A percentile compares a stretch with the other conserved stretches of the same genome.
Conservation (phyloP, 1,139 yeast species). For the Candida albicans region DNA sequence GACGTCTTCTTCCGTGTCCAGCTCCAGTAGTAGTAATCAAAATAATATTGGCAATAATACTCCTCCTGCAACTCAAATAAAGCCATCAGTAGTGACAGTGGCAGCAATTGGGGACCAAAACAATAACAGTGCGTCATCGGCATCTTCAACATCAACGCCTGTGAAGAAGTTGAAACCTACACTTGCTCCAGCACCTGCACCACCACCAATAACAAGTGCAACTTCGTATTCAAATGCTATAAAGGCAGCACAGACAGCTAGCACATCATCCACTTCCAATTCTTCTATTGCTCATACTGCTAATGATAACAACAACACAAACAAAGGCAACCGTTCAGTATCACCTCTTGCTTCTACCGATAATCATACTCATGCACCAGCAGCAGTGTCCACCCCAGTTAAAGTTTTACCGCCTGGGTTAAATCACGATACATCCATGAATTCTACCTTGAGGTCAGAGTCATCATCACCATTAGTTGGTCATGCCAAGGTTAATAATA, state of each 20-base stretch:
- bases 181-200: conserved; percentile 17
- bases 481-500: conserved; percentile 9
- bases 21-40: background rate
- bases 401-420: conserved; percentile 28
- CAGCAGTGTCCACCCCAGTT: conserved; percentile 8
- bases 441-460: conserved; percentile 35
- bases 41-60: background rate
- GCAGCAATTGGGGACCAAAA: conserved; percentile 1
- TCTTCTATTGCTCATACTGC: conserved; percentile 8
- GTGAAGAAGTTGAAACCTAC: conserved; percentile 12
- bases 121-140: background rate
- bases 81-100: conserved; percentile 1
- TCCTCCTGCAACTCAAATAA: conserved; percentile 2
- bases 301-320: conserved; percentile 8
- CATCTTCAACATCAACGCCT: conserved; percentile 10
- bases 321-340: conserved; percentile 1
- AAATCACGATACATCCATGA: conserved; percentile 15
- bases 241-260: conserved; percentile 19
- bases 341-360: conserved; percentile 4
- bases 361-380: conserved; percentile 10
- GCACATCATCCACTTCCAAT: conserved; percentile 14
- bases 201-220: conserved; percentile 20
- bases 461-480: conserved; percentile 21
- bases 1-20: conserved; percentile 4
- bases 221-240: conserved; percentile 24